phyloP scores from a whole-genome alignment of 2,329 filamentous ascomycete species.

The Beauveria brongniartii region DNA sequence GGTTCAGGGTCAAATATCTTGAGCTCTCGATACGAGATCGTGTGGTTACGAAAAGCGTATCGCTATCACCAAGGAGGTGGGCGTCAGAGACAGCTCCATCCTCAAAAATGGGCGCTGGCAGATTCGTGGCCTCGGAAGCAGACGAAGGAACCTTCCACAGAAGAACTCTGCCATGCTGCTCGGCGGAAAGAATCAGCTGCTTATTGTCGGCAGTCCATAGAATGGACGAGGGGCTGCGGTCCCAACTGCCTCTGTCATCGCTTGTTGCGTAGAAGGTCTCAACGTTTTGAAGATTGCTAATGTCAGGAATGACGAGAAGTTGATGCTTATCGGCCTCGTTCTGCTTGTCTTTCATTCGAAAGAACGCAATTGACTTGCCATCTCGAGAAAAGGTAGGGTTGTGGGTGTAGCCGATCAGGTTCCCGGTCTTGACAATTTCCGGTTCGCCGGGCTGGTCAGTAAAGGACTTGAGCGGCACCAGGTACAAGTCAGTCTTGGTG shows the following conservation, averaged over 20 bases:
- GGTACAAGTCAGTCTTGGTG: slow-evolving; percentile 78
- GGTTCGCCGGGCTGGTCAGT: slow-evolving; percentile 43
- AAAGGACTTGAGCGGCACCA: slow-evolving; percentile 57
- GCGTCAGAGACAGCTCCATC: slow-evolving; percentile 49
- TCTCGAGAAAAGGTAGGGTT: slow-evolving; percentile 66
- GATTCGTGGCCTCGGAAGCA: slow-evolving; percentile 37
- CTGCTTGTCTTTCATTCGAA: slow-evolving; percentile 65
- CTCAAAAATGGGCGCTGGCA: slow-evolving; percentile 41
- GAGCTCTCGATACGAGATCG: slow-evolving; percentile 66
- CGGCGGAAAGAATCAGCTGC: slow-evolving; percentile 64
- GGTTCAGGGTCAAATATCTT: slow-evolving; percentile 53
- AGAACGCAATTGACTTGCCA: slow-evolving; percentile 64
- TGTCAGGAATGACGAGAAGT: slow-evolving; percentile 55
- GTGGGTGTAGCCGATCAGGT: slow-evolving; percentile 55
- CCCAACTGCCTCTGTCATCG: slow-evolving; percentile 57
- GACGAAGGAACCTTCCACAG: slow-evolving; percentile 55
- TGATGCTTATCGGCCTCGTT: slow-evolving; percentile 73
- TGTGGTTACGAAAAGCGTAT: slow-evolving; percentile 55
- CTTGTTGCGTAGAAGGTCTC: slow-evolving; percentile 54
- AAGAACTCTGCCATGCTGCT: slow-evolving; percentile 55
- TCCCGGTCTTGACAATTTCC: slow-evolving; percentile 44
- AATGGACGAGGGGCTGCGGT: slow-evolving; percentile 47
- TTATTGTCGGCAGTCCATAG: slow-evolving; percentile 51
- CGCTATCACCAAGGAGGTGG: slow-evolving; percentile 39
- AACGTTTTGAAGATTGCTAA: slow-evolving; percentile 47